Evolutionary conservation across 1,284 basidiomycete genomes (phyloP).

Genomic region (Ustilago lituana): DNA sequence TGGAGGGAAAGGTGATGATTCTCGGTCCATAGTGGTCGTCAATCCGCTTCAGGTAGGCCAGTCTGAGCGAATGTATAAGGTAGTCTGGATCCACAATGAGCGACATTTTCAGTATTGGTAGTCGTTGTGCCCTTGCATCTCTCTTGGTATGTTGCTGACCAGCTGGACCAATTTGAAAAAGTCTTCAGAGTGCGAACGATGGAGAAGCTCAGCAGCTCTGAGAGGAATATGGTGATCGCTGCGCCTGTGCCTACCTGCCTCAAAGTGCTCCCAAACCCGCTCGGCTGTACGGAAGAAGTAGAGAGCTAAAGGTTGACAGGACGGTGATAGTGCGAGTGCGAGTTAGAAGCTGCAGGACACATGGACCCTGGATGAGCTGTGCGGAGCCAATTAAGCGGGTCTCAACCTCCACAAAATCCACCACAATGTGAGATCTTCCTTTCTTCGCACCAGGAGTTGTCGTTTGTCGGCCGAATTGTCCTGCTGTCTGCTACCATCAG

Average conservation of each 20-base stretch:
- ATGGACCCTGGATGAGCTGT: slow-evolving; percentile 34
- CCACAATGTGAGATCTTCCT: background rate
- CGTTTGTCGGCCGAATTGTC: slow-evolving; percentile 4
- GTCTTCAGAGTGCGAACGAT: no score
- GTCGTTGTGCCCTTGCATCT: background rate
- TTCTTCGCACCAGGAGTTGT: no score
- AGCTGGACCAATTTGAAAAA: no score
- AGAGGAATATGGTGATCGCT: no score
- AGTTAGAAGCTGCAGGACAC: slow-evolving; percentile 9
- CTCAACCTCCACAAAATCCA: slow-evolving; percentile 1
- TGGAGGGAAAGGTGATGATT: slow-evolving; percentile 52
- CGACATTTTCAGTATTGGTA: slow-evolving; percentile 26
- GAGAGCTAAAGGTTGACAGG: background rate
- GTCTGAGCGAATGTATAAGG: slow-evolving; percentile 54
- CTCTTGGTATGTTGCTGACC: no score
- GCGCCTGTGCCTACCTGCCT: no score
- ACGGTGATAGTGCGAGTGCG: background rate
- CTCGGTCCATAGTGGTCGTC: slow-evolving; percentile 57
- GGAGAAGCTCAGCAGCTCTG: no score
- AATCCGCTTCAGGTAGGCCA: slow-evolving; percentile 58
- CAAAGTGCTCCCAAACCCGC: no score
- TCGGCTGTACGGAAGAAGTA: no score
- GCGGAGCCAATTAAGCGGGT: slow-evolving; percentile 1
- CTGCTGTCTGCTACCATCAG: background rate
- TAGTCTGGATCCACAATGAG: slow-evolving; percentile 52